Base-by-base conservation (phyloP, 495 filamentous ascomycete species). In the Aspergillus campestris region DNA sequence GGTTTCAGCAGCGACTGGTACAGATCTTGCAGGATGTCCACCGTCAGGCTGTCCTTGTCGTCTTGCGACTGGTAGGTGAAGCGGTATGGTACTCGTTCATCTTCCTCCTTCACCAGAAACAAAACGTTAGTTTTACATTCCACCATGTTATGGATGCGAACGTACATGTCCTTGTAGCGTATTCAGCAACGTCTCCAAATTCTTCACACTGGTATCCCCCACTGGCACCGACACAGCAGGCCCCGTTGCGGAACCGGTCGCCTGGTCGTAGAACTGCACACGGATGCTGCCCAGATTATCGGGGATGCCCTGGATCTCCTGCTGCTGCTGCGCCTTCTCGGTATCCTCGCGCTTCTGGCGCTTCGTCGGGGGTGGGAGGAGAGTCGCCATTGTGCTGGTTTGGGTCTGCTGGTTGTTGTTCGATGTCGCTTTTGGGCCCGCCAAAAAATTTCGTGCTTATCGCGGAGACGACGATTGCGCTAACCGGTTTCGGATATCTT, bases 161-260 rank as follows among this genome's bases (percentile, higher is more conserved):
- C 81, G 66, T 79, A 86, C 82, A 71, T 86, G 83, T 60, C 79
- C 83, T 64, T 92, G 77, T 43, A 97, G 63, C 42, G 84, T 89
- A 58, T 99, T 97, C 24, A 96, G 70, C n/a, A 97, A 71, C 14
- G 88, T 74, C 55, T 92, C 90, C 27, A 99, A 75, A 55, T 99
- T 95, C 62, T 89, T 89, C 24, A 87, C 81, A 5, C 79, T 86
- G 8, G 92, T 84, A 71, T 96, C 86, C 51, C 80, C 85, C 45
- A 96, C 79, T 30, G 89, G 81, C 24, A 96, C 80, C 38, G 86
- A 80, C 48, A 95, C 82, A 12, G 84, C 80, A 38, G 73, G 84
- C 63, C 70, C 84, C 43, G 70, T 82, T 43, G 68, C 69, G 62
- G 72, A 68, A 53, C 83, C 83, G 10, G 83, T 87, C 42, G 86